Percentiles rank a stretch among this genome's conserved stretches.
These are phyloP conservation scores for Ceratorhiza oryzae-sativae DNA, from an alignment of 1,284 basidiomycete genomes.

Conservation along the genomic window DNA sequence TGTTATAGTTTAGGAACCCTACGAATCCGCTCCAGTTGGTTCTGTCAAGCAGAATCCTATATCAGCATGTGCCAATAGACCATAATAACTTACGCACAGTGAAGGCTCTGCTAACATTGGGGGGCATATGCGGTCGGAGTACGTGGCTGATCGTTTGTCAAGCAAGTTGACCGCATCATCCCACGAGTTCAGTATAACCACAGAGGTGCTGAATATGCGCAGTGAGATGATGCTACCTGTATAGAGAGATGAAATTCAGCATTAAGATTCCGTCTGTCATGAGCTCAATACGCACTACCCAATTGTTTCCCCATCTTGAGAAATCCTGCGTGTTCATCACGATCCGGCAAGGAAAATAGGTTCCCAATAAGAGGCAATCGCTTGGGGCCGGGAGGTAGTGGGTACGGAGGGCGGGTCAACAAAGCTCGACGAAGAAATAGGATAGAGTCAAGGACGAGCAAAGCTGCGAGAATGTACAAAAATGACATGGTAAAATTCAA, in stretches of 20 bases:
- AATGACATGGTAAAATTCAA: background rate
- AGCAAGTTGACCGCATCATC: slow-evolving; percentile 53
- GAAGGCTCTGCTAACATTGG: slow-evolving; percentile 44
- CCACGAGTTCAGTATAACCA: slow-evolving; percentile 54
- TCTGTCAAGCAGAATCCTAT: background rate
- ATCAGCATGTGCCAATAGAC: background rate
- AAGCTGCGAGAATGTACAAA: background rate
- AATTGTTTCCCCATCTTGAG: slow-evolving; percentile 1
- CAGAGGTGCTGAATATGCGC: slow-evolving; percentile 50
- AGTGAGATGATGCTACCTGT: slow-evolving; percentile 51
- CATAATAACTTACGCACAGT: background rate
- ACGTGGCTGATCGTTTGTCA: slow-evolving; percentile 54
- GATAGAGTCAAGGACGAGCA: background rate
- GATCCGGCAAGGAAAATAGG: slow-evolving; percentile 14
- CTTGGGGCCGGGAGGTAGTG: slow-evolving; percentile 23
- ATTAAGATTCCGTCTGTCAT: background rate
- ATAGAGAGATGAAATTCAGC: too few relatives aligned
- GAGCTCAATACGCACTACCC: slow-evolving; percentile 5
- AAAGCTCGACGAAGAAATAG: background rate
- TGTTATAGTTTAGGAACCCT: slow-evolving; percentile 28
- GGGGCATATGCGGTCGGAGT: slow-evolving; percentile 51
- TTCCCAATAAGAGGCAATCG: slow-evolving; percentile 20
- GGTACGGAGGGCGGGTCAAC: background rate
- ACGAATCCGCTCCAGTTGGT: background rate
- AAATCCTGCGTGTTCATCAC: slow-evolving; percentile 19